Evolutionary conservation across 2,329 filamentous ascomycete genomes (phyloP), one percentile per base, ranked within the genome.

Genomic region (Colletotrichum trifolii): DNA sequence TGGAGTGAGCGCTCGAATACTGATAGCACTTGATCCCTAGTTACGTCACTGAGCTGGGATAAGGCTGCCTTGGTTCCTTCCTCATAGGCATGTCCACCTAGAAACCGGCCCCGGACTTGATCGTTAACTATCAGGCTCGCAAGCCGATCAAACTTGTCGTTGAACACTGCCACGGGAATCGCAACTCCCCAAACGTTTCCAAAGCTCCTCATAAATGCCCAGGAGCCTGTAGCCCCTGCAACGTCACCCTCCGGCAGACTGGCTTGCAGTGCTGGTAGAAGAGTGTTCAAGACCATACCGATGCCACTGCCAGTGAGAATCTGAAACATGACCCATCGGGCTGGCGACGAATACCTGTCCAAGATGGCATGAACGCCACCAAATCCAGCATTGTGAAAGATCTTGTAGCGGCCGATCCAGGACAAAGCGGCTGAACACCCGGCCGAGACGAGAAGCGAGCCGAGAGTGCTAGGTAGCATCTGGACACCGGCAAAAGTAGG

Each of bases 121-220:
- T 71, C 67, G 13, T 71, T 63, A 10, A 76, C 68, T 33, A 17
- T 17, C 17, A 17, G 63, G 58, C 39, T 70, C 40, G 1, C 69
- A 71, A 15, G 69, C 71, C 46, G 48, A 54, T n/a, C 17, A 17
- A 68, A 67, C 6, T 66, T 68, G 10, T 70, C 8, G 39, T 53
- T 53, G 34, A 53, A 60, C 8, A 53, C 39, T 12, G 56, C 33
- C 8, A 40, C 47, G 8, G 79, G 79, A 6, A 86, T 76, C 0
- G 81, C 76, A 1, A 84, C 77, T 4, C 82, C 82, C 69, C 83
- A 78, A 3, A 82, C 76, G 7, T 73, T 68, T 0, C 82, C 83
- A 7, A 85, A 76, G 4, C 72, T 76, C 6, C 82, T 77, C 42
- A 81, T 74, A 59, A 84, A 85, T 0, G 71, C 69, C 73, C 76